Percentiles rank a stretch among this genome's conserved stretches.
Evolutionary conservation across 768 basidiomycete species (phyloP).

Genomic region (Lactarius tabidus): DNA sequence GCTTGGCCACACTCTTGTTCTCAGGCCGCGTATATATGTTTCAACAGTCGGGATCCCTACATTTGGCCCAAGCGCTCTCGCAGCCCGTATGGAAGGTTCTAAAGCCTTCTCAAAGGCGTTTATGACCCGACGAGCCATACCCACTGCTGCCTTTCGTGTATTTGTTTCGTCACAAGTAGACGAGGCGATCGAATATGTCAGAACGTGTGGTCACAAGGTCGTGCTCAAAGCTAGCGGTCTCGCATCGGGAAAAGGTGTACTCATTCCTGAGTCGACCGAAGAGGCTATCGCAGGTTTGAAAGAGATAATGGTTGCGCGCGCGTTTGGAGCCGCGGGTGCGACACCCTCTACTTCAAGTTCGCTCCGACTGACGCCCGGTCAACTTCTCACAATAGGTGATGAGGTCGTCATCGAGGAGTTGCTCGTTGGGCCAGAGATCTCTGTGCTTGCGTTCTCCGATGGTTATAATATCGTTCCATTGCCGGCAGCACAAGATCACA

Average conservation of each 20-base stretch:
- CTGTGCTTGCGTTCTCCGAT: conserved; percentile 93
- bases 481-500: conserved; percentile 96
- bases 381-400: conserved; percentile 48
- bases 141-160: conserved; percentile 80
- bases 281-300: conserved; percentile 77
- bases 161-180: conserved; percentile 70
- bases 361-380: conserved; percentile 28
- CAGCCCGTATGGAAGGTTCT: conserved; percentile 95
- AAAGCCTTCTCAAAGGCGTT: conserved; percentile 96
- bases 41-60: conserved; percentile 85
- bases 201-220: conserved; percentile 65
- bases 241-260: conserved; percentile 93
- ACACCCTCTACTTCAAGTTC: conserved; percentile 26
- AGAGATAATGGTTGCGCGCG: conserved; percentile 77
- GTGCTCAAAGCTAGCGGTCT: conserved; percentile 95
- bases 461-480: conserved; percentile 89
- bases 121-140: conserved; percentile 88
- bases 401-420: conserved; percentile 94
- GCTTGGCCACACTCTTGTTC: conserved; percentile 35
- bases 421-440: conserved; percentile 86
- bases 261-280: conserved; percentile 78
- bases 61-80: conserved; percentile 84
- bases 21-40: conserved; percentile 13
- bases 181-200: conserved; percentile 73
- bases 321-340: conserved; percentile 84